Evolutionary conservation across 1,284 basidiomycete species (phyloP).

Genomic region (Naganishia albida): DNA sequence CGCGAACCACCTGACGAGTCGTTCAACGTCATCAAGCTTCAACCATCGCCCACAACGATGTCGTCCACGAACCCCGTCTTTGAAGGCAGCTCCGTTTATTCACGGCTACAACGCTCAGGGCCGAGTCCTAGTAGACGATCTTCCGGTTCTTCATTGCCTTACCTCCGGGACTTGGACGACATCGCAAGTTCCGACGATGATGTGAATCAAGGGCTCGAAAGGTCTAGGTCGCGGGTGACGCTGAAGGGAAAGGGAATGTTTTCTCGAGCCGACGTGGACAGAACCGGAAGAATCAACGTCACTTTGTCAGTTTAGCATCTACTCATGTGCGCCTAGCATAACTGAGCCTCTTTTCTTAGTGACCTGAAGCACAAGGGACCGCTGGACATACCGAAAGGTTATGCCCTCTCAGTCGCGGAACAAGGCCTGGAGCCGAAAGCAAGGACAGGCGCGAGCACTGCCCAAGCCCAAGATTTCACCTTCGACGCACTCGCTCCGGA

Average conservation of each 20-base stretch:
- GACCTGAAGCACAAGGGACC: conserved; percentile 46
- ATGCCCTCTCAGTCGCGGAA: conserved; percentile 58
- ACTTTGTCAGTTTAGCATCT: conserved; percentile 37
- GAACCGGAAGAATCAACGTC: conserved; percentile 49
- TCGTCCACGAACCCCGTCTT: background rate
- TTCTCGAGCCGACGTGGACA: conserved; percentile 44
- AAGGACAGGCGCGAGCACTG: too few species aligned
- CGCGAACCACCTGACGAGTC: background rate
- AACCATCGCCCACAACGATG: background rate
- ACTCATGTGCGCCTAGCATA: background rate
- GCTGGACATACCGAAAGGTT: conserved; percentile 59
- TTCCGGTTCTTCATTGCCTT: background rate
- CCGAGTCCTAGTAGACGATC: background rate
- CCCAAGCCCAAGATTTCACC: too few species aligned
- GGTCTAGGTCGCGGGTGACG: background rate
- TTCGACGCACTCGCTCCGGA: conserved; percentile 52
- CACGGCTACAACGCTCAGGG: background rate
- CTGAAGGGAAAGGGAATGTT: conserved; percentile 39
- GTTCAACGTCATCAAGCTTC: background rate
- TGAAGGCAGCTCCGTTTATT: background rate
- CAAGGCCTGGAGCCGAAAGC: conserved; percentile 52
- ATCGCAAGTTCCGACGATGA: conserved; percentile 12
- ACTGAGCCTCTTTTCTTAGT: background rate
- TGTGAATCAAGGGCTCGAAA: background rate
- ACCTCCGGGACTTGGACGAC: background rate